Evolutionary conservation across 2,329 filamentous ascomycete species (phyloP), one percentile per base, ranked within the genome.

Genomic region (Aspergillus transmontanensis): DNA sequence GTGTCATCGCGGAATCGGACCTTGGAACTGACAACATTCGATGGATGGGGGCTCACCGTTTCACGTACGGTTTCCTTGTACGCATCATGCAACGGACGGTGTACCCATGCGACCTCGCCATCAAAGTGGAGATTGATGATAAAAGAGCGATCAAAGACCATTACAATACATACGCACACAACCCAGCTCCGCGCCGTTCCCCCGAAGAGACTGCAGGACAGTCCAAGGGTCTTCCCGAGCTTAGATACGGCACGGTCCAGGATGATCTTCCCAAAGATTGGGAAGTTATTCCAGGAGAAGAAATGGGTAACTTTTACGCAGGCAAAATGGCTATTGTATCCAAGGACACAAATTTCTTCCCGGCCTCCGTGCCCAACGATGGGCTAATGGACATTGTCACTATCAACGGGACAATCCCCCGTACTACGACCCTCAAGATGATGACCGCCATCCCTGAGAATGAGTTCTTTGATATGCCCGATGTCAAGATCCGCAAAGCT

Each of bases 301-400:
- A 90, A 34, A 82, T 99, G 60, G 93, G 93, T 54, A 97, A 92
- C 72, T 96, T 99, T 76, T 98, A 96, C 79, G 91, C 90, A 36
- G 95, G 95, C 65, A 99, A 97, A 76, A 96, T 98, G 90, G 88
- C 91, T 28, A 96, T 90, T 78, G 94, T 99, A 92, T 89, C 94
- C 0, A 85, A 92, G 14, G 90, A 94, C 67, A 85, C 89, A 63
- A 93, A 93, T 72, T 96, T 98, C 81, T 99, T 83, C 84, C 92
- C 30, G 2, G 90, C 92, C 1, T 86, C 94, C 0, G 84, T 94
- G 10, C 90, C 93, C 16, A 88, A 88, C 51, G 95, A 99, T 73
- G 95, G 94, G 12, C 85, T 90, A 66, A 87, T 97, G 80, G 95
- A 99, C 75, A 82, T 98, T 12, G 84, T 97, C 62, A 91, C 87